Percentiles rank a stretch among this genome's conserved stretches.
Evolutionary conservation across 257 asterid species (phyloP).

Genomic region (Lantana camara): DNA sequence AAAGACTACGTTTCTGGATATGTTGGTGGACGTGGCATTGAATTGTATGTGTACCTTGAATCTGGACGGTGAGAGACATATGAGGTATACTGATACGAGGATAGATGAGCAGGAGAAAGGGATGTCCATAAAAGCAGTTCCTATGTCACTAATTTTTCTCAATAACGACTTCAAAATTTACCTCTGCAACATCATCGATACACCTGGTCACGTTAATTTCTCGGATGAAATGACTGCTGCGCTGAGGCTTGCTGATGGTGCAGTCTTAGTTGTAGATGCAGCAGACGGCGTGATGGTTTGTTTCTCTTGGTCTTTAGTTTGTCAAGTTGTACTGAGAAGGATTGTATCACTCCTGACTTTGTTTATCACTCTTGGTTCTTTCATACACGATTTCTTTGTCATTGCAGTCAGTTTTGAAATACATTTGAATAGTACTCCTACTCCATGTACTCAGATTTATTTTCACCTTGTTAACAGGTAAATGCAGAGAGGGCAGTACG

Average conservation of each 20-base stretch:
- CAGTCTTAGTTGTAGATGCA: slow-evolving; percentile 94
- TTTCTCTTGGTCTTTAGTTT: slow-evolving; percentile 10
- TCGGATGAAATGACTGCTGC: slow-evolving; percentile 99
- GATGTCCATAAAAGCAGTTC: slow-evolving; percentile 87
- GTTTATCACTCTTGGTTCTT: neutral
- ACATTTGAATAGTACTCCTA: neutral
- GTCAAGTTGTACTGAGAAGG: too few species aligned
- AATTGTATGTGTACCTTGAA: slow-evolving; percentile 92
- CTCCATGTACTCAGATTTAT: slow-evolving; percentile 10
- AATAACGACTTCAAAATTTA: slow-evolving; percentile 87
- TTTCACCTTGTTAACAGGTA: slow-evolving; percentile 50
- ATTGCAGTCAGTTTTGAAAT: neutral
- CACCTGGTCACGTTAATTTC: slow-evolving; percentile 97
- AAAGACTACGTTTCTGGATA: slow-evolving; percentile 90
- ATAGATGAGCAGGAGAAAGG: slow-evolving; percentile 96
- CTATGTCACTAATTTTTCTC: slow-evolving; percentile 91
- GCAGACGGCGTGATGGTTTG: slow-evolving; percentile 96
- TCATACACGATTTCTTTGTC: neutral
- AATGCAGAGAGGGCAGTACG: slow-evolving; percentile 93
- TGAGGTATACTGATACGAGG: slow-evolving; percentile 95
- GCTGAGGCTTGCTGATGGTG: slow-evolving; percentile 98
- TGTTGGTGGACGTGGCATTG: slow-evolving; percentile 97
- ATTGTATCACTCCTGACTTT: too few species aligned
- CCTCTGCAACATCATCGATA: slow-evolving; percentile 89
- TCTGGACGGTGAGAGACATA: slow-evolving; percentile 87